Evolutionary conservation across 495 filamentous ascomycete genomes (phyloP).

Genomic region (Gamarada debralockiae): DNA sequence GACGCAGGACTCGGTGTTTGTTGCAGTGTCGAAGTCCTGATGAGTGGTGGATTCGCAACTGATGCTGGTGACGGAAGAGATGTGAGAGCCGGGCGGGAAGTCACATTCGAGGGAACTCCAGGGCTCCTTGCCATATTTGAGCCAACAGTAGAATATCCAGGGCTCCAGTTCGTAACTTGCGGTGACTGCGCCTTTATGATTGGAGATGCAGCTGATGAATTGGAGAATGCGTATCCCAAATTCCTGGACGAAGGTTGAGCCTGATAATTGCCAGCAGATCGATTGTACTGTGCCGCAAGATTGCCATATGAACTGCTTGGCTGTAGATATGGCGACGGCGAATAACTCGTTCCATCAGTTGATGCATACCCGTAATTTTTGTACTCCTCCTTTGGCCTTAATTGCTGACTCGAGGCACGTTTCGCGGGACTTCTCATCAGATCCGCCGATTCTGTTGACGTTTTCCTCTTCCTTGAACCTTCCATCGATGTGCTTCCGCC

Average conservation of each 20-base stretch:
- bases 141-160: conserved; percentile 34
- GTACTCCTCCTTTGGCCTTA: conserved; percentile 36
- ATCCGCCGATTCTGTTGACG: conserved; percentile 32
- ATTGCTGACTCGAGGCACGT: conserved; percentile 26
- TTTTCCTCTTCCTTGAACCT: conserved; percentile 38
- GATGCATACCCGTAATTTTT: conserved; percentile 29
- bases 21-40: conserved; percentile 80
- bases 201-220: conserved; percentile 36
- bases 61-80: conserved; percentile 24
- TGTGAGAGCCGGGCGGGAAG: conserved; percentile 35
- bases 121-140: conserved; percentile 39
- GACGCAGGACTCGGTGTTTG: conserved; percentile 44
- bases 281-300: conserved; percentile 32
- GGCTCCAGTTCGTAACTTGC: conserved; percentile 37
- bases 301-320: conserved; percentile 26
- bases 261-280: conserved; percentile 31
- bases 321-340: conserved; percentile 31
- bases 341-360: conserved; percentile 19
- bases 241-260: conserved; percentile 35
- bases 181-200: conserved; percentile 42
- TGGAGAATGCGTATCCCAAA: conserved; percentile 33
- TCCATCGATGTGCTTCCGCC: conserved; percentile 32
- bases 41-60: conserved; percentile 60
- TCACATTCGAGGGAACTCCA: conserved; percentile 30
- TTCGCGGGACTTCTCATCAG: conserved; percentile 31